Conservation (phyloP, 2,329 filamentous ascomycete genomes). For the Talaromyces sp. region DNA sequence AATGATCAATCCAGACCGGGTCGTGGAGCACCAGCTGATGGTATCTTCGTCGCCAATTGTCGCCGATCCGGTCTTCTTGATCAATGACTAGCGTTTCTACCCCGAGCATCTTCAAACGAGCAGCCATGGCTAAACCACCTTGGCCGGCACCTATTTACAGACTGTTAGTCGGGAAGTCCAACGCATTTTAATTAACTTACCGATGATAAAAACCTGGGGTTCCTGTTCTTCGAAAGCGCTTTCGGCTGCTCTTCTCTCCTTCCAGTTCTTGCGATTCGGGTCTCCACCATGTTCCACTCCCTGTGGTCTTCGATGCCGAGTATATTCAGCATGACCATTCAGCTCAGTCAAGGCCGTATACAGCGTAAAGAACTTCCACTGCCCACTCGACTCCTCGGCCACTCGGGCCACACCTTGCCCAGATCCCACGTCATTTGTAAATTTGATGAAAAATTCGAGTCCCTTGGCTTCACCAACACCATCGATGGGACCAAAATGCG, state of each 20-base stretch:
- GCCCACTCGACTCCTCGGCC: slow-evolving; percentile 27
- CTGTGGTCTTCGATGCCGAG: slow-evolving; percentile 43
- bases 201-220: slow-evolving; percentile 57
- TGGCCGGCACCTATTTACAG: slow-evolving; percentile 50
- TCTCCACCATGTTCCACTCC: slow-evolving; percentile 54
- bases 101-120: slow-evolving; percentile 54
- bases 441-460: slow-evolving; percentile 51
- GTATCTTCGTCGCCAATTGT: slow-evolving; percentile 60
- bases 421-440: slow-evolving; percentile 49
- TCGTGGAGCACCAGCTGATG: slow-evolving; percentile 63
- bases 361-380: slow-evolving; percentile 60
- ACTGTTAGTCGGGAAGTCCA: background rate
- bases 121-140: slow-evolving; percentile 52
- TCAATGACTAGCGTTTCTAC: slow-evolving; percentile 55
- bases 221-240: slow-evolving; percentile 46
- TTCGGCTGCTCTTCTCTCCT: slow-evolving; percentile 47
- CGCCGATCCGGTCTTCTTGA: slow-evolving; percentile 51
- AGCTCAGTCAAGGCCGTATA: slow-evolving; percentile 56
- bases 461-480: slow-evolving; percentile 44
- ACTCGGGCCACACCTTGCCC: slow-evolving; percentile 55
- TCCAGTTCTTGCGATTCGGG: slow-evolving; percentile 54
- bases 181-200: slow-evolving; percentile 31
- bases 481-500: slow-evolving; percentile 45
- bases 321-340: slow-evolving; percentile 48
- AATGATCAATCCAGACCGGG: slow-evolving; percentile 50